Evolutionary conservation across 1,284 basidiomycete species (phyloP).

Genomic region (Coriolopsis trogii): DNA sequence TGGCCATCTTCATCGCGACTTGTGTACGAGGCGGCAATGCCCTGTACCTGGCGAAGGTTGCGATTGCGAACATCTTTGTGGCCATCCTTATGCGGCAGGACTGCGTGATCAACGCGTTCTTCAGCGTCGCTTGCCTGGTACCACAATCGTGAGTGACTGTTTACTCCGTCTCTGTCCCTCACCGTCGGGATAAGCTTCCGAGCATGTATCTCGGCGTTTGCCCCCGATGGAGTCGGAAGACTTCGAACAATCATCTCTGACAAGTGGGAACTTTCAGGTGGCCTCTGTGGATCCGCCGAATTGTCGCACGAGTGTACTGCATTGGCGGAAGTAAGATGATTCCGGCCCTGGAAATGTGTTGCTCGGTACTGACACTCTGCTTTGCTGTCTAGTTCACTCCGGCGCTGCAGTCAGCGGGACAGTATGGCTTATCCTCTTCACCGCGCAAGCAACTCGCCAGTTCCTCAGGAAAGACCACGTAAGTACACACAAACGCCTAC

Average conservation of each 20-base stretch:
- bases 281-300: conserved; percentile 53
- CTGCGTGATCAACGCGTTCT: conserved; percentile 58
- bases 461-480: conserved; percentile 44
- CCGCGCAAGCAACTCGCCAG: conserved; percentile 54
- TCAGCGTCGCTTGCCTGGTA: conserved; percentile 49
- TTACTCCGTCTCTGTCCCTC: neutral
- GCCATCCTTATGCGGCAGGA: conserved; percentile 63
- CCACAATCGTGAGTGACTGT: conserved; percentile 47
- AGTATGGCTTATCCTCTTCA: conserved; percentile 53
- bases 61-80: conserved; percentile 53
- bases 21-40: conserved; percentile 42
- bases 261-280: conserved; percentile 39
- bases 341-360: neutral
- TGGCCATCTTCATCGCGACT: conserved; percentile 51
- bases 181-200: neutral
- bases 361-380: neutral
- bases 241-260: conserved; percentile 10
- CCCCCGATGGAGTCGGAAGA: neutral
- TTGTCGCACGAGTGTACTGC: conserved; percentile 56
- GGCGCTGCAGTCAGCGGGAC: conserved; percentile 55
- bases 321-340: conserved; percentile 48
- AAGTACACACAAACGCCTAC: conserved; percentile 5
- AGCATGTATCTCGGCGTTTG: no score
- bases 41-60: conserved; percentile 48
- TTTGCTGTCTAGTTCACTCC: conserved; percentile 48